Evolutionary conservation across 2,329 filamentous ascomycete genomes (phyloP).

Genomic region (Pyricularia sp.): DNA sequence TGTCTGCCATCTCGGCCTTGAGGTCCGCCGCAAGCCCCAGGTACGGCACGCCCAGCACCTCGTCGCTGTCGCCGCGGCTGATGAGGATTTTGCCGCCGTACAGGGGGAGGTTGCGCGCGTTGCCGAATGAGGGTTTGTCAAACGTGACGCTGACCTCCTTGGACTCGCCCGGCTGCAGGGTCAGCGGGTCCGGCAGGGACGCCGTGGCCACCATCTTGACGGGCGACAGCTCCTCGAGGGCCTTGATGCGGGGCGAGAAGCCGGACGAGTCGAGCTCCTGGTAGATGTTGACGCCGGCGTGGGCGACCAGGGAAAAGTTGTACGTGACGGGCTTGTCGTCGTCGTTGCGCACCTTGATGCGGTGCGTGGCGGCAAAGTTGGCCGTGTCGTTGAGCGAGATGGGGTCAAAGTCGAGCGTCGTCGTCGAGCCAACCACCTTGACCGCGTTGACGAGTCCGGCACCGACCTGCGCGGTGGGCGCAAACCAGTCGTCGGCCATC

Average conservation of each 20-base stretch:
- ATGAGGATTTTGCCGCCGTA: constrained; percentile 24
- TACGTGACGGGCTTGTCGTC: constrained; percentile 24
- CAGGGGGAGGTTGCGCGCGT: constrained; percentile 18
- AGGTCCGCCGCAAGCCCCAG: constrained; percentile 11
- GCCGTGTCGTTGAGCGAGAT: constrained; percentile 34
- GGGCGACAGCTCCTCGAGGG: not conserved
- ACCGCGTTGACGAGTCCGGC: constrained; percentile 29
- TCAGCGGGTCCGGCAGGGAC: constrained; percentile 9
- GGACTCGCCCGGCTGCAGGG: constrained; percentile 15
- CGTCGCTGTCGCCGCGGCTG: constrained; percentile 15
- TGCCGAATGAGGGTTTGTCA: constrained; percentile 1
- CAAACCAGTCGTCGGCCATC: not conserved
- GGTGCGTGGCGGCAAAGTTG: constrained; percentile 22
- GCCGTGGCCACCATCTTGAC: constrained; percentile 7
- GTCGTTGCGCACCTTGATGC: constrained; percentile 24
- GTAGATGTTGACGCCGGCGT: constrained; percentile 26
- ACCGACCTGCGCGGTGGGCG: constrained; percentile 25
- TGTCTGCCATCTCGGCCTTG: constrained; percentile 17
- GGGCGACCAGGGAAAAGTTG: constrained; percentile 18
- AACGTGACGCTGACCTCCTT: constrained; percentile 16
- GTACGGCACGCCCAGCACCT: constrained; percentile 23
- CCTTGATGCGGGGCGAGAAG: constrained; percentile 7
- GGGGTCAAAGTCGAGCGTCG: constrained; percentile 24
- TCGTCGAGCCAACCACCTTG: constrained; percentile 28
- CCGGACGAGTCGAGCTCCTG: not conserved